Base-by-base conservation (phyloP, 495 filamentous ascomycete species). In the Podospora pseudoanserina region DNA sequence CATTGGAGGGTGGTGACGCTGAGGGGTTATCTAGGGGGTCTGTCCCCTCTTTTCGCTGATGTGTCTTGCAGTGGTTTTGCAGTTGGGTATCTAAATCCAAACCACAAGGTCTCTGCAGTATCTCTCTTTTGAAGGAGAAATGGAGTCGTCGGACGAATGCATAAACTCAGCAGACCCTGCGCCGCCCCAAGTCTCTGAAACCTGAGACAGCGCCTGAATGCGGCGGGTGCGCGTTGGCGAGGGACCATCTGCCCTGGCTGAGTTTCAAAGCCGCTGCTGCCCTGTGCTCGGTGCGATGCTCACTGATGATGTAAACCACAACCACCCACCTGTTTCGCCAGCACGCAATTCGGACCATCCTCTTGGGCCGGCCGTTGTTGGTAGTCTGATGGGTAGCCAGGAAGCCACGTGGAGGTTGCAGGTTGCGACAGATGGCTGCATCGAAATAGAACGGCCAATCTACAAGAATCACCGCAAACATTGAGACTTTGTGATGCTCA, bases 211-310 rank as follows among this genome's bases (percentile, higher is more conserved):
- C 19, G 66, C 39, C 49, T 71, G 49, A 34, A 66, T 44, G 63
- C 63, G 69, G 69, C 69, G 62, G 44, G 62, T 57, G 49, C 63
- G 32, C 64, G 30, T 26, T 59, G 68, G 49, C 64, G 68, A 11
- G 23, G 61, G 57, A 67, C 60, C 39, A 3, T 49, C 39, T 49
- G 65, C 60, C 65, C 34, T 65, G 55, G n/a, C 39, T n/a, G 55
- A 23, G 68, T 70, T 70, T 67, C 68, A 70, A 60, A 60, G 64
- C 58, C 26, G 57, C 58, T 34, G 57, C 67, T 26, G 55, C 55
- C 55, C 55, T 20, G 55, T 58, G 55, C 55, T 19, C 19, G 55
- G 39, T 49, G 39, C 39, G 13, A 2, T 49, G 9, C 15, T 49
- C 39, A 13, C 39, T 49, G 6, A 9, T 13, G 13, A 9, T 13